Evolutionary conservation across 2,329 filamentous ascomycete species (phyloP), one percentile per base, ranked within the genome.

Genomic region (Orbilia oligospora): DNA sequence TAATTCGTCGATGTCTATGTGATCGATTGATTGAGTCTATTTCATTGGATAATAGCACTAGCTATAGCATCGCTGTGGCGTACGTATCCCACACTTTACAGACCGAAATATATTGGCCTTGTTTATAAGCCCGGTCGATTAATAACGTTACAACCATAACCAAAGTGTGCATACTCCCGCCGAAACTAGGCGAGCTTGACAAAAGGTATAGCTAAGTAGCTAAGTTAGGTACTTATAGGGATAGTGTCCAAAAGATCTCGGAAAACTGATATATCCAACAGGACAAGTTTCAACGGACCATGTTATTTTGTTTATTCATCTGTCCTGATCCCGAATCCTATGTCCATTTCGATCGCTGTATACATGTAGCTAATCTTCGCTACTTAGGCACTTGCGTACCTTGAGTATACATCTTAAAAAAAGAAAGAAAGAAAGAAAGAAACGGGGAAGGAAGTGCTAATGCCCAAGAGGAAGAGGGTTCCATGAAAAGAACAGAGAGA

Each of bases 31-130:
- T 30, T 6, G 3, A 30, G 27, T 30, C 3, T 3, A 41, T 41
- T 5, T 1, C 33, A 46, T 22, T 22, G 18, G 27, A 38, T 5
- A 41, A 30, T 61, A 61, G 56, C 56, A 61, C 36, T 20, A 61
- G 36, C 56, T 61, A 61, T 61, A 61, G 56, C 56, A 61, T 61
- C 12, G 56, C 56, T 61, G 53, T 38, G 44, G 33, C 24, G 5
- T 4, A 27, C n/a, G 18, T 16, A 5, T 10, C 3, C 36, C 12
- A 9, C 36, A 41, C 5, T 36, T 36, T 1, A 36, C 16, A 41
- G 12, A n/a, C 1, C 12, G 38, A 41, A 16, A 16, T 41, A 1
- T 2, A n/a, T 16, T 5, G 12, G 38, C 38, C 38, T 41, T 5
- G 38, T 41, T 5, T 16, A 30, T 30, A 30, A 16, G 16, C 14